Base-by-base conservation (phyloP, 768 basidiomycete genomes). In the Boletus bicolor region DNA sequence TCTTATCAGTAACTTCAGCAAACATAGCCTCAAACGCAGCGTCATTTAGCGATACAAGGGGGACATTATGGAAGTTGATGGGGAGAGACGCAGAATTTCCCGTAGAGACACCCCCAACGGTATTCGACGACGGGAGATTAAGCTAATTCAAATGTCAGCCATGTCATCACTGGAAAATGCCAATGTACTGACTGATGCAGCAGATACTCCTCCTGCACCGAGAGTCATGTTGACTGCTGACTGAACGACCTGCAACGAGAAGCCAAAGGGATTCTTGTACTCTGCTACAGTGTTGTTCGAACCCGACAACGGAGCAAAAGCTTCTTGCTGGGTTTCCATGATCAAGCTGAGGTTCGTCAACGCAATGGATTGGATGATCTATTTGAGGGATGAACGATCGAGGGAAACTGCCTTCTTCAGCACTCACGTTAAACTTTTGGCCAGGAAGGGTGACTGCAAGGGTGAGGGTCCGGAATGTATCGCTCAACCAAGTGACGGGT, bases 241-340 rank as follows among this genome's bases (percentile, higher is more conserved):
- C 58, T 80, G 75, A 11, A 83, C 67, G 24, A 87, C 84, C 62
- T 88, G 85, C 51, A 89, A 66, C 11, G 83, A 81, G 71, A 90
- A 90, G 4, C 87, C 87, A 65, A 89, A 89, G 1, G 88, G 87
- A 69, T 89, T 90, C 68, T 80, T 81, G 68, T 86, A 87, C 58
- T 76, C 71, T 15, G 82, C 84, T 4, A 83, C 51, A 0, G 83
- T 83, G 49, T 74, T 69, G 39, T 78, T 70, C 5, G 85, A 87
- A 58, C 82, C 79, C 0, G 85, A 73, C n/a, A 79, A 72, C 0
- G 87, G 85, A 1, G 80, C 79, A 60, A 82, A 87, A 0, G 82
- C 75, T 65, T 89, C 75, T 49, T 76, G 75, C 38, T 75, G 75
- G 7, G 75, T 76, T 28, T 77, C 67, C 69, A 89, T 77, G 7